Conservation (phyloP, 495 filamentous ascomycete species). For the Evernia prunastri region DNA sequence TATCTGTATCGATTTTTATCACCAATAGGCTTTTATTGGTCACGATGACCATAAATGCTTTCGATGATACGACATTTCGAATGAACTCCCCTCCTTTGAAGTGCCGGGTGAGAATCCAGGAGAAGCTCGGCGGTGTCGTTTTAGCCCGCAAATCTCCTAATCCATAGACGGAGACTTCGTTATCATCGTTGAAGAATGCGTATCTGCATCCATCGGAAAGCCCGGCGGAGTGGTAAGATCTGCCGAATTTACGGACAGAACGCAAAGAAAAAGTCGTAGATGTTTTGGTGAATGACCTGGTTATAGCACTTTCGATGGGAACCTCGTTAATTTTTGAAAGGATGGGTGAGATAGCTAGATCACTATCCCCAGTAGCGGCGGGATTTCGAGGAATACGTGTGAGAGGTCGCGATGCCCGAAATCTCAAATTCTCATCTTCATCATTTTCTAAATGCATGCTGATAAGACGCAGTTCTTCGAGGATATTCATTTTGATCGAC, state of each 20-base stretch:
- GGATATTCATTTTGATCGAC: neutral
- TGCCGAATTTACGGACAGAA: neutral
- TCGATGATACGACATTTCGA: neutral
- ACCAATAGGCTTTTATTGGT: neutral
- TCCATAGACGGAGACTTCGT: neutral
- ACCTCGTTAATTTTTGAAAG: neutral
- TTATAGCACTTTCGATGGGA: neutral
- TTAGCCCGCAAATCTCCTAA: neutral
- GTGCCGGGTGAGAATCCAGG: neutral
- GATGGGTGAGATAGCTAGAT: neutral
- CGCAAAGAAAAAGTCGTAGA: neutral
- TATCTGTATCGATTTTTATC: neutral
- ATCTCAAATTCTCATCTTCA: neutral
- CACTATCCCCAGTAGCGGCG: neutral
- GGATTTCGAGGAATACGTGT: neutral
- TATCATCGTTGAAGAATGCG: constrained; percentile 1
- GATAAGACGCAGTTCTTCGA: neutral
- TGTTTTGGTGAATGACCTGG: neutral
- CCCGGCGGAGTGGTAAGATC: neutral
- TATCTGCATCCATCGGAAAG: constrained; percentile 1
- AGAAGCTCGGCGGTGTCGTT: neutral
- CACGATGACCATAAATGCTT: neutral
- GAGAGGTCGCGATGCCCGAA: neutral
- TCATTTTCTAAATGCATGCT: neutral
- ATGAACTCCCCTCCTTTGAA: neutral